Evolutionary conservation across 345 rosid species (phyloP), one percentile per base, ranked within the genome.

Genomic region (Theobroma cacao): DNA sequence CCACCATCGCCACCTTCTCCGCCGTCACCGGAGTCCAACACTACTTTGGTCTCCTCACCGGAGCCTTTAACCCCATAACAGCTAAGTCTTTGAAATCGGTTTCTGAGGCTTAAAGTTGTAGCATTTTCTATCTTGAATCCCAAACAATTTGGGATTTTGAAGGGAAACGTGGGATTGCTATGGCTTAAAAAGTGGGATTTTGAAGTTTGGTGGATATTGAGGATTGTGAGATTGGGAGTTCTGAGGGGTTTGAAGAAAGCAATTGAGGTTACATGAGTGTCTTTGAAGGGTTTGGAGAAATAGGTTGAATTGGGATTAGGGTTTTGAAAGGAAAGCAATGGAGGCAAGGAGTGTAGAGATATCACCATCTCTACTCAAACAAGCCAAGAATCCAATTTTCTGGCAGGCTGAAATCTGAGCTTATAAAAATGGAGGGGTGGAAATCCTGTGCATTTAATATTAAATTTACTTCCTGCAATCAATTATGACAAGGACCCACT

Each of bases 61-160:
- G 95, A 88, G 83, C 75, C 91, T 58, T 90, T 89, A 74, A 89
- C 48, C 18, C 91, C 89, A 50, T 58, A 77, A 63, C 87, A 85
- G 53, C 33, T 80, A 22, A 74, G 3, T 47, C 78, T 82, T 50
- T 60, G 60, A 59, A 80, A 81, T 75, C 36, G 74, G 63, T 36
- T 64, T 48, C 63, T 50, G 56, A 50, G 75, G 45, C 62, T 80
- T 33, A 56, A 59, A 33, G 41, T 30, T 48, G 71, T 78, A 8
- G 72, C 63, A 0, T 3, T 50, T 65, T 74, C 82, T 70, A 13
- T 79, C n/a, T 63, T 74, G 31, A 73, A 66, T 33, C 58, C 38
- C 17, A 2, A 1, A 26, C 66, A 43, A 34, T 22, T 71, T 2
- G 26, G 67, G 67, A 1, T 22, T 79, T 79, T 64, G 53, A 77